Conservation (phyloP, 2,329 filamentous ascomycete genomes). For the Meredithiella fracta region DNA sequence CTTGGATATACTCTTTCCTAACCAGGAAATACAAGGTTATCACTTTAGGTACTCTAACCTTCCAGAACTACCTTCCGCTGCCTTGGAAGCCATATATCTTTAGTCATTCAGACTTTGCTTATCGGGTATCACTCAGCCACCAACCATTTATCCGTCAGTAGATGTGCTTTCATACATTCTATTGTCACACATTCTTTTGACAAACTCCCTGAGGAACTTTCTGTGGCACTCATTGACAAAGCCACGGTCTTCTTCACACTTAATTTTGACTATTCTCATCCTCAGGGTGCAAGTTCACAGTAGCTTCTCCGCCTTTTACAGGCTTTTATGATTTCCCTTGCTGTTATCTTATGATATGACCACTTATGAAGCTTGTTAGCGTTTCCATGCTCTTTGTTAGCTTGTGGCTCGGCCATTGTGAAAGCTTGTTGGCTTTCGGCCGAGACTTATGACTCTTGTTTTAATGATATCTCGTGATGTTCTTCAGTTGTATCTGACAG, state of each 20-base stretch:
- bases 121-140: too few species aligned
- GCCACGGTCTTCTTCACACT: not conserved
- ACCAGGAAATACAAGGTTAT: too few species aligned
- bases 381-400: not conserved
- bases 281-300: not conserved
- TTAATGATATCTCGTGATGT: not conserved
- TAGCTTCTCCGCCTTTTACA: not conserved
- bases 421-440: not conserved
- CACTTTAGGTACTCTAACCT: not conserved
- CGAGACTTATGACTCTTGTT: slow-evolving; percentile 8
- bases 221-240: not conserved
- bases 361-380: not conserved
- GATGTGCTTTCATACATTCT: not conserved
- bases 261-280: not conserved
- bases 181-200: not conserved
- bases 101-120: not conserved
- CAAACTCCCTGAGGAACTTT: not conserved
- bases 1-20: too few species aligned
- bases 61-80: not conserved
- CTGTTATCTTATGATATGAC: not conserved
- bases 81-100: not conserved
- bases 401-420: not conserved
- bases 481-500: slow-evolving; percentile 7
- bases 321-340: not conserved
- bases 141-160: not conserved